These are phyloP conservation scores for Cadophora luteo-olivacea DNA, from an alignment of 2,329 filamentous ascomycete genomes.

Conservation along the genomic window DNA sequence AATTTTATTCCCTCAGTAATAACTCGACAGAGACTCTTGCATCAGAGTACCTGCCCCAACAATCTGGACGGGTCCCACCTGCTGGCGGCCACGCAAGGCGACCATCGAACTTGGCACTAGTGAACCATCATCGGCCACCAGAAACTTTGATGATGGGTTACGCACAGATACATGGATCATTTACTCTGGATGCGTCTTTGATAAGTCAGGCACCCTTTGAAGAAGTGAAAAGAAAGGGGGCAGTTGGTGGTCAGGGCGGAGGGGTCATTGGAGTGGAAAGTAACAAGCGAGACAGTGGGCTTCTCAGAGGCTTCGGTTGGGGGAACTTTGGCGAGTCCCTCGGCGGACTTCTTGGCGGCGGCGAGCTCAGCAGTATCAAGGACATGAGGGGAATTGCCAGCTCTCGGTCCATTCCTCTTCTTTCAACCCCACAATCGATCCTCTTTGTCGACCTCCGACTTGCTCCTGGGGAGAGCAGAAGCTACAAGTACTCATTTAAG, in stretches of 20 bases:
- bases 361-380: conserved; percentile 90
- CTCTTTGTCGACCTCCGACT: conserved; percentile 92
- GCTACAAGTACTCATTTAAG: conserved; percentile 85
- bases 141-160: conserved; percentile 98
- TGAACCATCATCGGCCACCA: conserved; percentile 57
- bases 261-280: conserved; percentile 83
- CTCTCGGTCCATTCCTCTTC: conserved; percentile 84
- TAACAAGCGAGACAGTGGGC: conserved; percentile 75
- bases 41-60: conserved; percentile 80
- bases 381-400: conserved; percentile 91
- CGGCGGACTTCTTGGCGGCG: conserved; percentile 83
- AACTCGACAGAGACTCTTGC: conserved; percentile 91
- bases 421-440: conserved; percentile 96
- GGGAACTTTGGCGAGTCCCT: conserved; percentile 86
- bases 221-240: conserved; percentile 92
- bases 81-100: conserved; percentile 50
- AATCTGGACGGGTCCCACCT: conserved; percentile 50
- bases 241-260: conserved; percentile 84
- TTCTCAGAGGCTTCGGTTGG: conserved; percentile 88
- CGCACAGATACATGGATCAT: conserved; percentile 90
- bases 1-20: conserved; percentile 95
- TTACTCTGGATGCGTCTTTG: conserved; percentile 88
- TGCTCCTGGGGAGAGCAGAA: conserved; percentile 85
- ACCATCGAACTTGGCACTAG: conserved; percentile 51
- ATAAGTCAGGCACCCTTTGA: conserved; percentile 91